Evolutionary conservation across 768 basidiomycete species (phyloP), one percentile per base, ranked within the genome.

Genomic region (Boletus bicolor): DNA sequence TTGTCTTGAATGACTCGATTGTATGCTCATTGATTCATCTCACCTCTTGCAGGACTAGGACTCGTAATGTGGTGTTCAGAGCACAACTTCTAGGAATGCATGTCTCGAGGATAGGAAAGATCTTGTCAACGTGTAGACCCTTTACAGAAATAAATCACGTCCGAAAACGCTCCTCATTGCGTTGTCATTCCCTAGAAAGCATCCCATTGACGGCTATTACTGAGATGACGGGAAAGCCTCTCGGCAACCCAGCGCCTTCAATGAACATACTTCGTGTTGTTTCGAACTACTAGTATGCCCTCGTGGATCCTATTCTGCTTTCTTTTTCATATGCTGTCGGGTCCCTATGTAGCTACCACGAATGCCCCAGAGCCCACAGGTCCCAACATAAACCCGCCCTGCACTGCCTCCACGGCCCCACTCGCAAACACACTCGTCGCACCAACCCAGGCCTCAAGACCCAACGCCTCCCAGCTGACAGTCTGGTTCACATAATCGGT

Each of bases 401-500:
- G 0, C 3, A n/a, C 44, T 0, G 30, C 46, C 36, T 64, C 46
- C 6, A 19, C 60, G 17, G 14, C 44, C n/a, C 68, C 68, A 28
- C 62, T 64, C 47, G 6, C 37, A 39, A 59, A 70, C 26, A 60
- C 47, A 6, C 28, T 41, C 3, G 24, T 49, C 38, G 10, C 47
- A 15, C n/a, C 37, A 4, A 0, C 1, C 14, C 56, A 28, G 26
- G 26, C 57, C 5, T 36, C 35, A 0, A 74, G 66, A 6, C 51
- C 57, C 44, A 80, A 38, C 21, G 72, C 69, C 0, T 54, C 26
- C 49, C 80, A 68, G 1, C 44, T 41, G 6, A 83, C 64, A 0
- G 64, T 70, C 37, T 67, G 64, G 5, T 67, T 57, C 28, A 72
- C 64, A 39, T 81, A 76, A 39, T 80, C 73, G 62, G 78, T 77